Base-by-base conservation (phyloP, 345 rosid species). In the Durio zibethinus region DNA sequence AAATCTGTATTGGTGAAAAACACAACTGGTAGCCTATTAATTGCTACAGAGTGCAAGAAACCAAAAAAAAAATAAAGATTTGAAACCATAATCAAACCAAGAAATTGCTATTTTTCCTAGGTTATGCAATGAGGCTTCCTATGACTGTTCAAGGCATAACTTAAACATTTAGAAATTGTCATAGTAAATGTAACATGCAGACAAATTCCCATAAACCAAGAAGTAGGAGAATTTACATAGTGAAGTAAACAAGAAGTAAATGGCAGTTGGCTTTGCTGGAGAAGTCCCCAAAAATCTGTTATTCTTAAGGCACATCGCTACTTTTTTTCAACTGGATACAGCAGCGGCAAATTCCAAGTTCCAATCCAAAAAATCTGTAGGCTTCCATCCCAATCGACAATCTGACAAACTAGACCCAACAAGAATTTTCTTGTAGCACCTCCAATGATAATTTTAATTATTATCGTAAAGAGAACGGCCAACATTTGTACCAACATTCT, bases 241-340 rank as follows among this genome's bases (percentile, higher is more conserved):
- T 67, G 3, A 67, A 21, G 52, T 66, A 66, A 20, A 36, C 18
- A 36, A 62, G 23, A 31, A 62, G 43, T 33, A 7, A 18, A 5
- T 21, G 42, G 7, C 54, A 43, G 54, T 23, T 29, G 25, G 21
- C 38, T 70, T 70, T 47, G 59, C 43, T 10, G 60, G 21, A 71
- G 74, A 27, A 10, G 60, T 31, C 50, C 9, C 74, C 74, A 50
- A 71, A 31, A 48, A 48, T 18, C 74, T 70, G 74, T 70, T 54
- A 31, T 48, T 5, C 61, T 18, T 52, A 31, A 50, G 60, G 5
- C 56, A 14, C 61, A 50, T 50, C 74, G 38, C 38, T 4, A 50
- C 43, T 18, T 71, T 29, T 43, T 47, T 48, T 48, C 40, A 50
- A 31, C 14, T 50, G 16, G 43, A 71, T 31, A 71, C 2, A 50